These are phyloP conservation scores for Camellia granthamiana DNA, from an alignment of 148 eudicot species.

Conservation along the genomic window DNA sequence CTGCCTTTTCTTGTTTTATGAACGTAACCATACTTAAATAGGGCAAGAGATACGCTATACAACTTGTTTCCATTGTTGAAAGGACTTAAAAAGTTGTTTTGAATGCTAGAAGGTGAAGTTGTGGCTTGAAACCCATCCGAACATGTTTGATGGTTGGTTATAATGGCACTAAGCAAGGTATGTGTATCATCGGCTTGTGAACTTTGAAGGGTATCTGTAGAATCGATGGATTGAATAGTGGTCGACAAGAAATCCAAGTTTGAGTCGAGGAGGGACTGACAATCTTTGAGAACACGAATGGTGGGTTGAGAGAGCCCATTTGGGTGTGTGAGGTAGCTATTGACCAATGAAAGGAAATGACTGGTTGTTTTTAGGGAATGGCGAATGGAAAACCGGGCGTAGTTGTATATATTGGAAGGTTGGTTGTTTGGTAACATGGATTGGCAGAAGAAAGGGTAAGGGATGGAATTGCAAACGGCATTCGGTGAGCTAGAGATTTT, in stretches of 20 bases:
- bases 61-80: too few species aligned
- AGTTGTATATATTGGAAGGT: background rate
- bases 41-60: too few species aligned
- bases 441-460: constrained; percentile 11
- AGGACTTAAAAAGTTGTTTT: background rate
- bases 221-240: too few species aligned
- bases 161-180: background rate
- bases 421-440: background rate
- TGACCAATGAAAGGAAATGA: background rate
- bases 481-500: background rate
- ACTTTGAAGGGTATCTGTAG: too few species aligned
- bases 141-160: constrained; percentile 1
- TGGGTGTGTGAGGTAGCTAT: background rate
- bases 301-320: background rate
- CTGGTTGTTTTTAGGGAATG: background rate
- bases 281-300: background rate
- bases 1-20: too few species aligned
- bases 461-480: background rate
- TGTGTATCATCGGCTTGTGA: too few species aligned
- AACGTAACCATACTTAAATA: too few species aligned
- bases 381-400: background rate
- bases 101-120: background rate
- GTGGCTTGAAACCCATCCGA: background rate
- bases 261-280: too few species aligned
- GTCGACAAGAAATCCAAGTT: too few species aligned